Conservation (phyloP, 2,329 filamentous ascomycete species). For the Thelonectria discophora region DNA sequence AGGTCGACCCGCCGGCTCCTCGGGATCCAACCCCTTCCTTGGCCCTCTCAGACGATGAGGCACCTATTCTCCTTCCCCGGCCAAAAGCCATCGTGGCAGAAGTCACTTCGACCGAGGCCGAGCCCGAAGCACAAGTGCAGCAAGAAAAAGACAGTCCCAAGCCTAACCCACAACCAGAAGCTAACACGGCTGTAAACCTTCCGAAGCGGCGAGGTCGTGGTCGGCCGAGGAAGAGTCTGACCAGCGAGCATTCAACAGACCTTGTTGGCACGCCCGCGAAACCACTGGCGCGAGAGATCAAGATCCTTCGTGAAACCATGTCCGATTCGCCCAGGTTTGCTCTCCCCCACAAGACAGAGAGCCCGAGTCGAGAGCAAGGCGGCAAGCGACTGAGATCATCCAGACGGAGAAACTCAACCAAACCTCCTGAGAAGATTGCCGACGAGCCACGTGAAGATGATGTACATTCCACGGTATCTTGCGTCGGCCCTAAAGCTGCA, state of each 20-base stretch:
- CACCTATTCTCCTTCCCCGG: slow-evolving; percentile 41
- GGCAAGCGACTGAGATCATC: background rate
- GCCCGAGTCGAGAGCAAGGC: background rate
- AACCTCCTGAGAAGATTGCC: background rate
- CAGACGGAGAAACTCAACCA: background rate
- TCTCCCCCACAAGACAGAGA: background rate
- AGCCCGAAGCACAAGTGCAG: background rate
- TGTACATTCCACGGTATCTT: background rate
- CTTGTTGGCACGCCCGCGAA: background rate
- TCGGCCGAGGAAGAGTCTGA: slow-evolving; percentile 21
- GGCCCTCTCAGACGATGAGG: slow-evolving; percentile 50
- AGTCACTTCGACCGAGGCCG: background rate
- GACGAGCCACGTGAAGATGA: background rate
- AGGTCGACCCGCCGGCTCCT: background rate
- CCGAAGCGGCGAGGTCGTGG: slow-evolving; percentile 14
- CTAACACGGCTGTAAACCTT: background rate
- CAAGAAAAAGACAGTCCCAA: background rate
- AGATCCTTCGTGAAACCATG: slow-evolving; percentile 29
- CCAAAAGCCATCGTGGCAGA: slow-evolving; percentile 14
- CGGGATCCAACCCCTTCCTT: slow-evolving; percentile 25
- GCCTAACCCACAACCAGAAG: background rate
- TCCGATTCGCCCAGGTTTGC: background rate
- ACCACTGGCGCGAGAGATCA: slow-evolving; percentile 23
- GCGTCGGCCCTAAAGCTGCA: background rate
- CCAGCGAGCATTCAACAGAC: background rate